Evolutionary conservation across 192 early-diverging fungal genomes (phyloP), one percentile per base, ranked within the genome.

Genomic region (Coemansia guatemalensis): DNA sequence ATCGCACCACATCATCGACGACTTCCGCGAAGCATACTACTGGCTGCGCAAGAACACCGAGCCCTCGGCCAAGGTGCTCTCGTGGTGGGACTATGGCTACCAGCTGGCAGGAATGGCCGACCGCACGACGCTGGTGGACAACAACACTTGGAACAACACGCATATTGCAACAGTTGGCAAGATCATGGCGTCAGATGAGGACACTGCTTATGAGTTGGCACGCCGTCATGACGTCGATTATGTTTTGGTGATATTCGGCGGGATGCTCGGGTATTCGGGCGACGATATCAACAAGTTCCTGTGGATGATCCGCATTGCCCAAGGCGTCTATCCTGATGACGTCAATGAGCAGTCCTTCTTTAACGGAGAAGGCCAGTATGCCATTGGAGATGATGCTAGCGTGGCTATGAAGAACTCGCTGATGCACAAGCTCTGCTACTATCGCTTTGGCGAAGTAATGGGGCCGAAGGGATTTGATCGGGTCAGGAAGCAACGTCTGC

Each of bases 61-160:
- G 47, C 82, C 90, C 18, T 89, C 96, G 57, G 92, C 95, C 53
- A 96, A 94, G 81, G 89, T 99, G 58, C 88, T 99, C 81, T 93
- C 95, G 11, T 99, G 98, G 98, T 99, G 98, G 98, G 98, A 99
- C 84, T 99, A 99, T 71, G 98, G 98, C 1, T 99, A 99, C 82
- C 98, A 99, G 82, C 92, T 99, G 62, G 94, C 98, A 0, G 98
- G 98, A 21, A 97, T 99, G 95, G 92, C 97, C 18, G 95, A 99
- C 75, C 87, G 97, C 30, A 90, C 92, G 1, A 94, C 93, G 1
- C 79, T 99, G 29, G 98, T 99, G 21, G 98, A 99, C 84, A 99
- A 99, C 87, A 99, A 99, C 74, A 99, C 98, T 3, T 99, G 98
- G 98, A 99, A 99, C 89, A 99, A 99, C 87, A 99, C 98, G 3